A percentile compares a stretch with the other conserved stretches of the same genome.
Conservation (phyloP, 345 rosid species). For the Sapria himalayana region DNA sequence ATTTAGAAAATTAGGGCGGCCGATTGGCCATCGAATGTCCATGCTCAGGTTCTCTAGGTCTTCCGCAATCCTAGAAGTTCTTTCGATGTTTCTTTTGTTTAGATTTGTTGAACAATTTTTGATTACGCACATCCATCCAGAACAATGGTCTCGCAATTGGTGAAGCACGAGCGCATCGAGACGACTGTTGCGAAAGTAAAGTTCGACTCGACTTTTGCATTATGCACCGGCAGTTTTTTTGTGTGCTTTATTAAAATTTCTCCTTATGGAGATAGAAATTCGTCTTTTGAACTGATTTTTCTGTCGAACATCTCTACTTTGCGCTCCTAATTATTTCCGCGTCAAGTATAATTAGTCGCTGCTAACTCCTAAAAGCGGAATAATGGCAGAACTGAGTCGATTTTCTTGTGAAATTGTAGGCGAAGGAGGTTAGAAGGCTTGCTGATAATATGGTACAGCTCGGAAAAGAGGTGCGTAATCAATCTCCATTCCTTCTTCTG, state of each 20-base stretch:
- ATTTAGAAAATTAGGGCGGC: slow-evolving; percentile 66
- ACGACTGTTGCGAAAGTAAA: slow-evolving; percentile 91
- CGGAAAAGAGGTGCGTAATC: slow-evolving; percentile 51
- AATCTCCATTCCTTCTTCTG: no score
- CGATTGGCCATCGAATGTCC: slow-evolving; percentile 65
- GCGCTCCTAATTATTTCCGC: no score
- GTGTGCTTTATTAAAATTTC: no score
- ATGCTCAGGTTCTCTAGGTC: slow-evolving; percentile 49
- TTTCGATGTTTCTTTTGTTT: neutral
- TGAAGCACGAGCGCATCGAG: slow-evolving; percentile 81
- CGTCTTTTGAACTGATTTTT: no score
- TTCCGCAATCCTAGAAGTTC: neutral
- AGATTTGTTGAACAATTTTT: neutral
- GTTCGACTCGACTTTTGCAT: no score
- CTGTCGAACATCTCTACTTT: no score
- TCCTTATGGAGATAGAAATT: no score
- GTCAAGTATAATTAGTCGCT: no score
- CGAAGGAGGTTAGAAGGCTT: slow-evolving; percentile 67
- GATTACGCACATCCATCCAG: slow-evolving; percentile 11
- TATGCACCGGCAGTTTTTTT: no score
- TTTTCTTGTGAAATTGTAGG: slow-evolving; percentile 28
- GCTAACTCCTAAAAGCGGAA: no score
- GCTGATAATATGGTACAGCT: slow-evolving; percentile 91
- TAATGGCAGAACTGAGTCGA: no score
- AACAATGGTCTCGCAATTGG: slow-evolving; percentile 89